Conservation (phyloP, 768 basidiomycete species). For the Neoboletus brunneissimus region DNA sequence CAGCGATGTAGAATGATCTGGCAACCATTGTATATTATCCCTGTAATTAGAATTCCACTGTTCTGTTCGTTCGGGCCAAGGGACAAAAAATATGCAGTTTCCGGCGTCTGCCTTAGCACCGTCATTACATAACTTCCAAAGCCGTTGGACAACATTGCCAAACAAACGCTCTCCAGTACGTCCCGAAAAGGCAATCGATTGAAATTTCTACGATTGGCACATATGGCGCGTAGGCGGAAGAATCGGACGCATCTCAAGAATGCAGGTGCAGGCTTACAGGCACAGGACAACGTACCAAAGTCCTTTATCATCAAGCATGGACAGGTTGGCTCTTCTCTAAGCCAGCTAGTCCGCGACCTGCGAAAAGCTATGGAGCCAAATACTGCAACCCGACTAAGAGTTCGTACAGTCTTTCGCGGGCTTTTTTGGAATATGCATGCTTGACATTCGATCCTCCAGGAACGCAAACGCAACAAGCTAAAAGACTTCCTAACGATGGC, state of each 20-base stretch:
- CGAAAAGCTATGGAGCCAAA: constrained; percentile 98
- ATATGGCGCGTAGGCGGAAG: constrained; percentile 66
- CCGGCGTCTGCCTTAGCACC: neutral
- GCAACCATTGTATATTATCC: constrained; percentile 1
- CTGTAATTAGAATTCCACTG: constrained; percentile 8
- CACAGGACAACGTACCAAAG: constrained; percentile 58
- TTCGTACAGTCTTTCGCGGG: constrained; percentile 34
- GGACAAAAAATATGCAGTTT: no score
- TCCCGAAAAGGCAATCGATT: constrained; percentile 23
- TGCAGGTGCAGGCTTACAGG: constrained; percentile 34
- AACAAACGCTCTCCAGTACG: constrained; percentile 16
- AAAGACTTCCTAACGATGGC: constrained; percentile 95
- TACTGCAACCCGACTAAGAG: constrained; percentile 89
- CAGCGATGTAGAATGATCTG: constrained; percentile 11
- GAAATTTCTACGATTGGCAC: constrained; percentile 7
- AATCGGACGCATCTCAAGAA: constrained; percentile 80
- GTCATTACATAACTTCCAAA: neutral
- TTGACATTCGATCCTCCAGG: constrained; percentile 47
- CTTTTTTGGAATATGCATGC: neutral
- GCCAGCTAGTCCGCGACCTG: constrained; percentile 89
- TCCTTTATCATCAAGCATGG: constrained; percentile 98
- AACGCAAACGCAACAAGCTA: constrained; percentile 83
- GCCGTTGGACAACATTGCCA: constrained; percentile 20
- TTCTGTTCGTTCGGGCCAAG: neutral
- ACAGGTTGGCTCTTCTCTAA: constrained; percentile 80